Base-by-base conservation (phyloP, 2,329 filamentous ascomycete genomes). In the Blastomyces silverae region DNA sequence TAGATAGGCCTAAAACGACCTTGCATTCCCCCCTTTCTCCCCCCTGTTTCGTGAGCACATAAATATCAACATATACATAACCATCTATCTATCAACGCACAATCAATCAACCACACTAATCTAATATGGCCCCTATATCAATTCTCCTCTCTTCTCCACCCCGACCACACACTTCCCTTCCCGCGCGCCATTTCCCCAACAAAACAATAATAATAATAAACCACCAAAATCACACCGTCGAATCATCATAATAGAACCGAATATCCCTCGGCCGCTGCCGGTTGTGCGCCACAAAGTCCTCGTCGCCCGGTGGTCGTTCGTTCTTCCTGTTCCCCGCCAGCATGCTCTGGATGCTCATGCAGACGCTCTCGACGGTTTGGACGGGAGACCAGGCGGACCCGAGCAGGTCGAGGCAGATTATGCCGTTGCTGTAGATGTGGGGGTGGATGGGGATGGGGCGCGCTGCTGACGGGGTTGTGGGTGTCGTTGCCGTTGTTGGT, bases 261-360 rank as follows among this genome's bases (percentile, higher is more conserved):
- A 99, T 96, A 77, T 99, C 92, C 70, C 89, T 85, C 57, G 93
- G 91, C 50, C 93, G 83, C 69, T 87, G 84, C 34, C 85, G 86
- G 73, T 97, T 96, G 66, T 85, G 86, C 64, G 85, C 83, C 34
- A 96, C 92, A 73, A 99, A 97, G 13, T 94, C 89, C 64, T 89
- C 90, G 73, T 99, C 92, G 3, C 93, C 94, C 0, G 89, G 89
- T 0, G 94, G 94, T 44, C 94, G 84, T 78, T 97, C 92, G 72
- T 93, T 89, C 79, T 92, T 93, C 13, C 86, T 89, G 76, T 99
- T 99, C 67, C 93, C 92, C 1, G 94, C 97, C 73, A 99, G 79
- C 94, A 99, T 99, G 80, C 91, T 96, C 79, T 99, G 94, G 64
- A 99, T 85, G 77, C 91, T 96, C 85, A 99, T 94, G 80, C 92